Percentiles rank a stretch among this genome's conserved stretches.
phyloP scores from a whole-genome alignment of 345 rosid genomes.

The Pugionium dolabratum region DNA sequence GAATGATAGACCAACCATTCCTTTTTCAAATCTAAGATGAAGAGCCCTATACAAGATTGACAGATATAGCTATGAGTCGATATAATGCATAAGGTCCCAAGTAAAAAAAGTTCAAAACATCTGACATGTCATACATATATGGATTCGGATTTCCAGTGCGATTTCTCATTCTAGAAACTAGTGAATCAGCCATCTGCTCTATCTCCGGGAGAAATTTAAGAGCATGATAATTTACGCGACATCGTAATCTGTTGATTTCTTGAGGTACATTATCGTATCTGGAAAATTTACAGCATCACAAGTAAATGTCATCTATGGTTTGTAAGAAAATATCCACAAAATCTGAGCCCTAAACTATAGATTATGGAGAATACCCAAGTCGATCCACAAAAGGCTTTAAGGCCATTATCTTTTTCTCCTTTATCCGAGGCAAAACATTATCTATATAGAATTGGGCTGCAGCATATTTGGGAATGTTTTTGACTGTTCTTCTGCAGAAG shows the following conservation, averaged over 20 bases:
- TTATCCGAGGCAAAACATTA: constrained; percentile 95
- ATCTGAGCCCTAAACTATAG: neutral
- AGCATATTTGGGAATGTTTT: constrained; percentile 98
- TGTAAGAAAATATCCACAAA: constrained; percentile 20
- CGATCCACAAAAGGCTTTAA: constrained; percentile 99
- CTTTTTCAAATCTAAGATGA: constrained; percentile 99
- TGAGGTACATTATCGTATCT: constrained; percentile 97
- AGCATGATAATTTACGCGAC: constrained; percentile 99
- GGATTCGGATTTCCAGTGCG: constrained; percentile 89
- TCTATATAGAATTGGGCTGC: constrained; percentile 98
- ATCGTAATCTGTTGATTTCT: constrained; percentile 96
- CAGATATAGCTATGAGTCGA: constrained; percentile 15
- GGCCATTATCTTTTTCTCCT: constrained; percentile 99
- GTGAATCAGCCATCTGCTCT: constrained; percentile 85
- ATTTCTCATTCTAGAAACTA: constrained; percentile 92
- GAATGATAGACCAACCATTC: constrained; percentile 97
- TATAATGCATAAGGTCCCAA: constrained; percentile 1
- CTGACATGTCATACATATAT: constrained; percentile 64
- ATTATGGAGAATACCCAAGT: constrained; percentile 68
- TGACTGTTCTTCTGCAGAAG: constrained; percentile 82
- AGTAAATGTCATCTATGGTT: constrained; percentile 21
- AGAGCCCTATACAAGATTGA: constrained; percentile 73
- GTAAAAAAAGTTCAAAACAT: constrained; percentile 29
- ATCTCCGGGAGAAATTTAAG: constrained; percentile 92
- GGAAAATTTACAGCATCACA: constrained; percentile 35